phyloP scores from a whole-genome alignment of 1,284 basidiomycete genomes.

The Heterobasidion irregulare region DNA sequence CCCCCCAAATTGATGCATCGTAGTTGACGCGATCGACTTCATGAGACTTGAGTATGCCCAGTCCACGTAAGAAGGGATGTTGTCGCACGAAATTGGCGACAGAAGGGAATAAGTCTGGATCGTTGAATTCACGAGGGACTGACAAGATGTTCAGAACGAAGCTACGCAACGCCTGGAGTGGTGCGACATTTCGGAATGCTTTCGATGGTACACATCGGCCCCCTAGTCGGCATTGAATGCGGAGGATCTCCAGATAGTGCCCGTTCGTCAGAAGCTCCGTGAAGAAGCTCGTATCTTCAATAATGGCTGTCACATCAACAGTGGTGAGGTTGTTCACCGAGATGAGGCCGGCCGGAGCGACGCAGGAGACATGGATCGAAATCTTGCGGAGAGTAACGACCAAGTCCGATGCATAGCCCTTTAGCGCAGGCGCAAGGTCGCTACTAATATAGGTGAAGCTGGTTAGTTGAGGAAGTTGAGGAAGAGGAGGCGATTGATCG shows the following conservation, averaged over 20 bases:
- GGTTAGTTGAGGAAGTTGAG: slow-evolving; percentile 48
- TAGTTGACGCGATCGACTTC: slow-evolving; percentile 45
- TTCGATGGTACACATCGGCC: slow-evolving; percentile 30
- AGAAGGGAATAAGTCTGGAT: slow-evolving; percentile 58
- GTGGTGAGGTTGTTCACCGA: slow-evolving; percentile 55
- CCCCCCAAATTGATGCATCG: slow-evolving; percentile 60
- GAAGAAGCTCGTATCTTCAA: slow-evolving; percentile 42
- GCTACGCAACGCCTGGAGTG: slow-evolving; percentile 53
- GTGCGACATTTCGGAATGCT: slow-evolving; percentile 32
- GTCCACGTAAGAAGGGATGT: slow-evolving; percentile 40
- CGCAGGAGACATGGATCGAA: slow-evolving; percentile 44
- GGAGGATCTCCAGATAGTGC: slow-evolving; percentile 53
- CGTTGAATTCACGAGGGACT: slow-evolving; percentile 17
- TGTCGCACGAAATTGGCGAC: slow-evolving; percentile 58
- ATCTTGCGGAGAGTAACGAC: slow-evolving; percentile 45
- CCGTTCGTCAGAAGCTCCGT: slow-evolving; percentile 51
- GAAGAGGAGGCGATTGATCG: slow-evolving; percentile 19
- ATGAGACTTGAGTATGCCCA: slow-evolving; percentile 40
- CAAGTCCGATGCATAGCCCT: slow-evolving; percentile 44
- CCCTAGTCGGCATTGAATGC: slow-evolving; percentile 44
- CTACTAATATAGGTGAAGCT: slow-evolving; percentile 45
- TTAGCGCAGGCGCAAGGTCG: slow-evolving; percentile 24
- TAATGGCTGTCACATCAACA: slow-evolving; percentile 50
- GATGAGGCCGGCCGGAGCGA: slow-evolving; percentile 45
- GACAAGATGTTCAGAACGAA: slow-evolving; percentile 46